Base-by-base conservation (phyloP, 257 asterid species). In the Echites panduratus region DNA sequence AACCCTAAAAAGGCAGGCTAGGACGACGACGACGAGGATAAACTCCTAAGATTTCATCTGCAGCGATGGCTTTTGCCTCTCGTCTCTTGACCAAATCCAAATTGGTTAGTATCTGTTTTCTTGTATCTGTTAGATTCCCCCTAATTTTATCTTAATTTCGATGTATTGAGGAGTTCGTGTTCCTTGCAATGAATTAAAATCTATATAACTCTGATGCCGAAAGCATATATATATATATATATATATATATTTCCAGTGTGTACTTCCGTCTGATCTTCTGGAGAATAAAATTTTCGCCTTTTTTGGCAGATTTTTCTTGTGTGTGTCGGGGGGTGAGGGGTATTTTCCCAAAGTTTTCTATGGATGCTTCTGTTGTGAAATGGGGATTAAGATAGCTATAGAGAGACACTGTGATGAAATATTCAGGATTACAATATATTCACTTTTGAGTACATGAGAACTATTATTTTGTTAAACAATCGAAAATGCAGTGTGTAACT, bases 51-150 rank as follows among this genome's bases (percentile, higher is more conserved):
- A 5, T 64, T 22, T 64, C 29, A 19, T 35, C 26, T 38, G 48
- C 69, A 38, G 16, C 26, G 7, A 64, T 64, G 69, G 69, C 69
- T 64, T 64, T 64, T 38, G 49, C 69, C 14, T 64, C 69, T 9
- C 69, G 69, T 64, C 69, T 64, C 49, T 8, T 64, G 9, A 38
- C 69, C 69, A 64, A 64, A 64, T 64, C 69, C 69, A 64, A 64
- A 1, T 11, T 32, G 69, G 69, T 38, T 64, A 22, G 48, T 38
- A 7, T 0, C 12, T 35, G 24, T 12, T 32, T 19, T 38, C 40
- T 40, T 56, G 38, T 32, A 32, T 32, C 38, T 32, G 38, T 32
- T 32, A 32, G 38, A 32, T 1, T 32, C 38, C 38, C 38, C 38
- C 38, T 16, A 35, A 32, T 29, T 9, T 9, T 57, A 9, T 17